These are phyloP conservation scores for Ogataea pignaliae DNA, from an alignment of 805 yeast genomes.

Conservation along the genomic window DNA sequence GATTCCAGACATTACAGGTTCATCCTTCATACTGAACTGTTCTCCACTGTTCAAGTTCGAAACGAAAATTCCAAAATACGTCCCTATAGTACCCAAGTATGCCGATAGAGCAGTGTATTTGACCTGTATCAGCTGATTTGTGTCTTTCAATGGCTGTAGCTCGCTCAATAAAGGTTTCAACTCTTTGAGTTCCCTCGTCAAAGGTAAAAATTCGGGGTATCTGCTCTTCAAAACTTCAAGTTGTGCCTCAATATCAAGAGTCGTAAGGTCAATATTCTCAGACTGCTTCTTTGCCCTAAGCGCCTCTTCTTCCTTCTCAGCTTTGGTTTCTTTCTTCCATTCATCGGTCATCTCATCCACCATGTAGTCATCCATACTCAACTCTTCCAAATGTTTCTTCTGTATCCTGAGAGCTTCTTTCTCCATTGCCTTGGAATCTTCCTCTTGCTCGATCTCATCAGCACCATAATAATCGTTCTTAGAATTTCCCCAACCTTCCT, in stretches of 20 bases:
- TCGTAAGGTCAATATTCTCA: conserved; percentile 39
- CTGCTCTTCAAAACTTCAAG: conserved; percentile 49
- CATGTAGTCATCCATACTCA: conserved; percentile 68
- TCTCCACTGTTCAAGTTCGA: conserved; percentile 52
- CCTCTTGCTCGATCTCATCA: conserved; percentile 70
- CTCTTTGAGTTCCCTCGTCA: conserved; percentile 54
- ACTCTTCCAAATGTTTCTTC: conserved; percentile 69
- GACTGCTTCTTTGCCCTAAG: conserved; percentile 20
- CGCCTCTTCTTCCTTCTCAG: conserved; percentile 36
- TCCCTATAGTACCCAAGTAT: conserved; percentile 71
- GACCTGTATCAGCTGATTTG: conserved; percentile 37
- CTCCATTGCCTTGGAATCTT: conserved; percentile 71
- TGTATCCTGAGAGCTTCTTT: conserved; percentile 86
- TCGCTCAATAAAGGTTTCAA: conserved; percentile 40
- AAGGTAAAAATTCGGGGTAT: conserved; percentile 82
- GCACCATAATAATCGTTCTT: conserved; percentile 55
- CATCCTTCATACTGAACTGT: conserved; percentile 64
- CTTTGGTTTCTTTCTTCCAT: conserved; percentile 51
- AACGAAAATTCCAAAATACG: conserved; percentile 73
- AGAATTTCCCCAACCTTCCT: conserved; percentile 40
- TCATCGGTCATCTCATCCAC: conserved; percentile 78
- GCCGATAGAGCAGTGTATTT: conserved; percentile 70
- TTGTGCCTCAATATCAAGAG: conserved; percentile 51
- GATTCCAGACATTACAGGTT: conserved; percentile 84
- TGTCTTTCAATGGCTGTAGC: conserved; percentile 27